These are phyloP conservation scores for Flaveria ramosissima DNA, from an alignment of 129 eudicot genomes.

Conservation along the genomic window DNA sequence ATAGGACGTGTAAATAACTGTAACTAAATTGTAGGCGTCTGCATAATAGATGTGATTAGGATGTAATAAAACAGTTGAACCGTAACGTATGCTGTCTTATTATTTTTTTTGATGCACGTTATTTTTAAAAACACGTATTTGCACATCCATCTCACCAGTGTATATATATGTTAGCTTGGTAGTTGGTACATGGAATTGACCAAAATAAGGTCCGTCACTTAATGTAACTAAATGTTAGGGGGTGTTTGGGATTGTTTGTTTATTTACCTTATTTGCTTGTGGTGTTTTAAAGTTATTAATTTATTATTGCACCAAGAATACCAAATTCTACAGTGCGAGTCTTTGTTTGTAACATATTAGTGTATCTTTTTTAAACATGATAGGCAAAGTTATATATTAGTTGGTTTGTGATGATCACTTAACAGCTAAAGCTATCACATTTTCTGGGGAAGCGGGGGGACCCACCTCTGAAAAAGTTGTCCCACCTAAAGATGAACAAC, in stretches of 20 bases:
- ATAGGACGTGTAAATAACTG: not conserved
- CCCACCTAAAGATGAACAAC: conserved; percentile 52
- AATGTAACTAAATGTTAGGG: too few relatives aligned
- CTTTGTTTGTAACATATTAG: too few relatives aligned
- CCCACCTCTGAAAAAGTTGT: conserved; percentile 44
- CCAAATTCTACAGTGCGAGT: too few relatives aligned
- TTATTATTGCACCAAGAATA: too few relatives aligned
- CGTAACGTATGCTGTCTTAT: conserved; percentile 16
- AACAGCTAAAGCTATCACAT: conserved; percentile 64
- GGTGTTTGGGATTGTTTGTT: too few relatives aligned
- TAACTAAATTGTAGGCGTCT: conserved; percentile 3
- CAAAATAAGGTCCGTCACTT: too few relatives aligned
- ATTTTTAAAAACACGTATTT: not conserved
- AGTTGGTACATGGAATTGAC: too few relatives aligned
- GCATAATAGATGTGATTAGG: not conserved
- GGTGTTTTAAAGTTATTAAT: too few relatives aligned
- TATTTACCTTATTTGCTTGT: too few relatives aligned
- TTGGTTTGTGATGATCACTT: conserved; percentile 35
- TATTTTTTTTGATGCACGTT: conserved; percentile 3
- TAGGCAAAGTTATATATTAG: conserved; percentile 8
- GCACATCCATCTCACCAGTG: not conserved
- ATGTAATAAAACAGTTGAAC: not conserved
- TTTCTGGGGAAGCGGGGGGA: conserved; percentile 43
- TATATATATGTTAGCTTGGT: conserved; percentile 6
- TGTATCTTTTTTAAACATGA: not conserved